These are phyloP conservation scores for Mortierella claussenii DNA, from an alignment of 192 early-diverging fungal genomes.

Conservation along the genomic window DNA sequence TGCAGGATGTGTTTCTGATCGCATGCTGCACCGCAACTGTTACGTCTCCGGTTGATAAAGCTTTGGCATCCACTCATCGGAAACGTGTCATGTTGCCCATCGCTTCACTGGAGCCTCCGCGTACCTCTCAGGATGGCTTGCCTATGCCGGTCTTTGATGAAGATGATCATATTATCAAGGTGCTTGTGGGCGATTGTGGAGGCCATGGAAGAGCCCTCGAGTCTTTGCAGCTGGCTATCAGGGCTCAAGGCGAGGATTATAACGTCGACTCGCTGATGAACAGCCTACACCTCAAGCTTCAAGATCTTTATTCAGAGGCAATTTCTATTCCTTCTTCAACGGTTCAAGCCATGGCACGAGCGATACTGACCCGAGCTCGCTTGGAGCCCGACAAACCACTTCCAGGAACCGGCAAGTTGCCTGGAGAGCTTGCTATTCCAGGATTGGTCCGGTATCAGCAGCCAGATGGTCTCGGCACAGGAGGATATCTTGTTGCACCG, in stretches of 20 bases:
- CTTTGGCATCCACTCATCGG: slow-evolving; percentile 21
- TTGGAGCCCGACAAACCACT: slow-evolving; percentile 19
- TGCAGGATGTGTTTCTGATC: slow-evolving; percentile 21
- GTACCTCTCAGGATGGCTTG: slow-evolving; percentile 3
- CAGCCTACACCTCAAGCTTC: slow-evolving; percentile 12
- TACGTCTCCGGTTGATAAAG: slow-evolving; percentile 22
- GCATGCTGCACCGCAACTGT: slow-evolving; percentile 36
- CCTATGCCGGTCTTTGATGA: slow-evolving; percentile 24
- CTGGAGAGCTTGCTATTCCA: slow-evolving; percentile 28
- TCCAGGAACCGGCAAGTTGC: slow-evolving; percentile 25
- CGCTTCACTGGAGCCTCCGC: slow-evolving; percentile 40
- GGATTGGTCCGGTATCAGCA: slow-evolving; percentile 26
- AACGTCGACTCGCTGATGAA: slow-evolving; percentile 32
- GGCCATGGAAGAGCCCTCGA: slow-evolving; percentile 53
- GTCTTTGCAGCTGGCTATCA: slow-evolving; percentile 13
- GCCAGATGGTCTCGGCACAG: not conserved
- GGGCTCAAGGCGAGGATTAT: not conserved
- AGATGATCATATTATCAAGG: slow-evolving; percentile 29
- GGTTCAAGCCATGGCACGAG: slow-evolving; percentile 26
- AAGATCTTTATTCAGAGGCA: slow-evolving; percentile 25
- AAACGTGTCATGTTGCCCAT: slow-evolving; percentile 35
- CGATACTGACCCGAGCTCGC: slow-evolving; percentile 17
- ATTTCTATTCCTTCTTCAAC: slow-evolving; percentile 4
- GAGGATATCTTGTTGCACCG: slow-evolving; percentile 11
- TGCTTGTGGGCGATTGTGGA: slow-evolving; percentile 52